These are phyloP conservation scores for Blumeria graminis DNA, from an alignment of 2,329 filamentous ascomycete genomes.

Conservation along the genomic window DNA sequence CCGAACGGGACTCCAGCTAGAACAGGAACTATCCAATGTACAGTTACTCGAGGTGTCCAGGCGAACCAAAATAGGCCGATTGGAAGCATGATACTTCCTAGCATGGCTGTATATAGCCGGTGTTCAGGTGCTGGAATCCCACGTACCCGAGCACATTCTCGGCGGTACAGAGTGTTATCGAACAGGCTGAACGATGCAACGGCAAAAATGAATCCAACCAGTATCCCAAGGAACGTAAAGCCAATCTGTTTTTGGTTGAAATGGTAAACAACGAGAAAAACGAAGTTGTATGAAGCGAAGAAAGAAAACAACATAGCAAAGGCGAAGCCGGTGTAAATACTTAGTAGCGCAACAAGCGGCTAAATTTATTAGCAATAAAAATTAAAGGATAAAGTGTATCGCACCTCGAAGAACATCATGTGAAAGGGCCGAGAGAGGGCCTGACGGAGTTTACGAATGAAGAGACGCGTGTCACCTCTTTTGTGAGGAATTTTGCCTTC, in stretches of 20 bases:
- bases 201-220: constrained; percentile 10
- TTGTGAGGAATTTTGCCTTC: constrained; percentile 6
- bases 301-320: constrained; percentile 30
- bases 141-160: constrained; percentile 7
- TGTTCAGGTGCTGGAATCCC: constrained; percentile 25
- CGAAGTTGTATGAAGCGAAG: constrained; percentile 29
- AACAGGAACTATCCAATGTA: constrained; percentile 13
- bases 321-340: constrained; percentile 25
- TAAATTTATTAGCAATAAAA: constrained; percentile 18
- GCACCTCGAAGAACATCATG: constrained; percentile 34
- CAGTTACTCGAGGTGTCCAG: constrained; percentile 8
- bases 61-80: constrained; percentile 17
- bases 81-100: constrained; percentile 15
- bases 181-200: constrained; percentile 18
- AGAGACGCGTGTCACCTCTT: constrained; percentile 6
- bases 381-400: constrained; percentile 7
- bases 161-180: constrained; percentile 28
- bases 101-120: constrained; percentile 32
- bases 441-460: constrained; percentile 9
- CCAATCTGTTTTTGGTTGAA: constrained; percentile 17
- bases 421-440: constrained; percentile 23
- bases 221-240: constrained; percentile 10
- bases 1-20: constrained; percentile 21
- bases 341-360: constrained; percentile 25
- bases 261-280: constrained; percentile 21